Base-by-base conservation (phyloP, 1,284 basidiomycete species). In the Ustilago nuda region DNA sequence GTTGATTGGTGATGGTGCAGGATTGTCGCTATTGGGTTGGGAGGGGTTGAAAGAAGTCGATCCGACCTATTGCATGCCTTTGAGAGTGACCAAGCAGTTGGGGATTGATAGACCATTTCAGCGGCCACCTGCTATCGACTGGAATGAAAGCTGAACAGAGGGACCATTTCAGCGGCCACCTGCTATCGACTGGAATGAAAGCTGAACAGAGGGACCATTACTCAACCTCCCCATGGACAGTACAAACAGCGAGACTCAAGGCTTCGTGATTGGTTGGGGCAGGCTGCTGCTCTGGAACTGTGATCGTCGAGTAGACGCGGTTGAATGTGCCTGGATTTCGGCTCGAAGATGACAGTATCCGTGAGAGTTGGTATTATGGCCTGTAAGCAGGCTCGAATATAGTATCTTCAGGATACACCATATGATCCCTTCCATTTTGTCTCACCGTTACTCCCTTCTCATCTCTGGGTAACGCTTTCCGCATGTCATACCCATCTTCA, bases 31-130 rank as follows among this genome's bases (percentile, higher is more conserved):
- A 9, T 88, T 98, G 8, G 94, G 94, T n/a, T 95, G 95, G 83
- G 91, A 92, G 0, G 92, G 91, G 0, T 87, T 98, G 23, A 88
- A 90, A 37, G 92, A 93, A 76, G 88, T 98, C 32, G 96, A 98
- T 85, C 96, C 96, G 0, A 92, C 98, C 23, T 98, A 95, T 85
- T 98, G 95, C 87, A 94, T 99, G 93, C 96, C 95, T 1, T 91
- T 92, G 1, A 84, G 86, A 4, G 83, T 95, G 12, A 95, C 94
- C 30, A 50, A 66, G 19, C 56, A 57, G 43, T 61, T 85, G 36
- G 62, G 75, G 8, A 83, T 84, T 23, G 57, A 73, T 19, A 57
- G 79, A n/a, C 66, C 75, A 11, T 83, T 67, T 53, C 80, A 84
- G 54, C 35, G 48, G 23, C 59, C 61, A 17, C 53, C 53, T 12